Percentiles rank a stretch among this genome's conserved stretches.
Evolutionary conservation across 2,329 filamentous ascomycete genomes (phyloP).

Genomic region (Ploettnerulaceae sp.): DNA sequence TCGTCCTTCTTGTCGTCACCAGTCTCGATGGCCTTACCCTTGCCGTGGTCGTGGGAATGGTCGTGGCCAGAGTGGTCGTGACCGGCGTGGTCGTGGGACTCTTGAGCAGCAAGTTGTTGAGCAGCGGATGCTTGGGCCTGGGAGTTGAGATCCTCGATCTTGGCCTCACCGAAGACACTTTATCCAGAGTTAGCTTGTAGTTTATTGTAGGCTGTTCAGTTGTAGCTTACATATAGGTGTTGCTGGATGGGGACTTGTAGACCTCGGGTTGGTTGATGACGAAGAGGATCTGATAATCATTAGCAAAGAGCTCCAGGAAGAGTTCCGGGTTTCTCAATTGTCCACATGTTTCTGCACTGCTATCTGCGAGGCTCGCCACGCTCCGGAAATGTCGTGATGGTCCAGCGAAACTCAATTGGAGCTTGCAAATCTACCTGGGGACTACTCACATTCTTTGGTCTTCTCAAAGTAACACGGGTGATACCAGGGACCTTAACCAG

Average conservation of each 20-base stretch:
- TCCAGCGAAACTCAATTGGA: not conserved
- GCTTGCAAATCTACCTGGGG: not conserved
- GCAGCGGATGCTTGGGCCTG: conserved; percentile 93
- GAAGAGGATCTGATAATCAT: conserved; percentile 77
- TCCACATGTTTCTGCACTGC: not conserved
- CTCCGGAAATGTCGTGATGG: not conserved
- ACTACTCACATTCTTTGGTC: conserved; percentile 93
- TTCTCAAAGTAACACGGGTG: conserved; percentile 93
- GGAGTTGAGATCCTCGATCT: conserved; percentile 99
- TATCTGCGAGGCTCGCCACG: not conserved
- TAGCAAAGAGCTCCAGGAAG: conserved; percentile 8
- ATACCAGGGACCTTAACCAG: conserved; percentile 95
- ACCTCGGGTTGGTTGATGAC: conserved; percentile 99
- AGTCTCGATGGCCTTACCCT: conserved; percentile 54
- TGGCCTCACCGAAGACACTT: conserved; percentile 99
- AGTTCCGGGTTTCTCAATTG: not conserved
- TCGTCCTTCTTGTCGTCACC: conserved; percentile 70
- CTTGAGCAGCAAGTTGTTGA: conserved; percentile 82
- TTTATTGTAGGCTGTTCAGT: not conserved
- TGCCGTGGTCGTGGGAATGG: conserved; percentile 68
- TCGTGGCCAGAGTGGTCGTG: conserved; percentile 56
- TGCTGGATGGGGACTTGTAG: conserved; percentile 98
- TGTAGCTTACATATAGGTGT: conserved; percentile 92
- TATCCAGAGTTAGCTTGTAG: conserved; percentile 13
- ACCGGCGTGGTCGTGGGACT: conserved; percentile 45